Conservation (phyloP, 441 rosid genomes). For the Daphne laureola region DNA sequence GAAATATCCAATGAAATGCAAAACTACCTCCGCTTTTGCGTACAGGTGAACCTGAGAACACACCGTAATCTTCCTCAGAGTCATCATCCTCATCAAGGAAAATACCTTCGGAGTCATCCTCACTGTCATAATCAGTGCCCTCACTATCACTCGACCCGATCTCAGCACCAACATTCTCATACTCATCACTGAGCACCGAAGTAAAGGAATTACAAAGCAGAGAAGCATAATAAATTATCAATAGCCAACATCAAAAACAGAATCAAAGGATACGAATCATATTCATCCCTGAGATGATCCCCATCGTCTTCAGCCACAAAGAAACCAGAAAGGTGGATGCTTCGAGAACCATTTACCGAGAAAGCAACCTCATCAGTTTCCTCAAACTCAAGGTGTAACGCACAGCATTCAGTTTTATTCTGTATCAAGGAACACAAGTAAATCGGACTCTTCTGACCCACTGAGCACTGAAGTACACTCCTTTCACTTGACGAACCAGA, state of each 20-base stretch:
- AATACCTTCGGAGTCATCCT: conserved; percentile 25
- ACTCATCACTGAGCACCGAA: conserved; percentile 45
- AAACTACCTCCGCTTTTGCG: conserved; percentile 69
- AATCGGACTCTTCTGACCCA: conserved; percentile 49
- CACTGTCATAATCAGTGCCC: conserved; percentile 48
- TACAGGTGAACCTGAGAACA: conserved; percentile 24
- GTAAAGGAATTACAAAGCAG: conserved; percentile 19
- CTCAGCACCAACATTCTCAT: conserved; percentile 51
- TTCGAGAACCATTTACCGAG: conserved; percentile 60
- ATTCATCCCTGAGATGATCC: conserved; percentile 42
- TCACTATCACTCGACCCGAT: conserved; percentile 36
- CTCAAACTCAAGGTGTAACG: conserved; percentile 69
- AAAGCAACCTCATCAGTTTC: conserved; percentile 71
- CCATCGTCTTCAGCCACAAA: conserved; percentile 41
- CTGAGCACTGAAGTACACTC: conserved; percentile 64
- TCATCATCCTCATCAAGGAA: conserved; percentile 28
- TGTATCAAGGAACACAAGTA: conserved; percentile 78
- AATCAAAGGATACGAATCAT: conserved; percentile 66
- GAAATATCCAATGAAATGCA: conserved; percentile 4
- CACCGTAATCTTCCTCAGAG: conserved; percentile 26
- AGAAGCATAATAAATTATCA: not conserved
- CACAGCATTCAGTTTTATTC: conserved; percentile 54
- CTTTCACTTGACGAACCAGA: conserved; percentile 53
- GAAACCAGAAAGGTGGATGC: conserved; percentile 86
- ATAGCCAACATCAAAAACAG: conserved; percentile 3